Conservation (phyloP, 129 eudicot genomes). For the Gnaphalium uliginosum region DNA sequence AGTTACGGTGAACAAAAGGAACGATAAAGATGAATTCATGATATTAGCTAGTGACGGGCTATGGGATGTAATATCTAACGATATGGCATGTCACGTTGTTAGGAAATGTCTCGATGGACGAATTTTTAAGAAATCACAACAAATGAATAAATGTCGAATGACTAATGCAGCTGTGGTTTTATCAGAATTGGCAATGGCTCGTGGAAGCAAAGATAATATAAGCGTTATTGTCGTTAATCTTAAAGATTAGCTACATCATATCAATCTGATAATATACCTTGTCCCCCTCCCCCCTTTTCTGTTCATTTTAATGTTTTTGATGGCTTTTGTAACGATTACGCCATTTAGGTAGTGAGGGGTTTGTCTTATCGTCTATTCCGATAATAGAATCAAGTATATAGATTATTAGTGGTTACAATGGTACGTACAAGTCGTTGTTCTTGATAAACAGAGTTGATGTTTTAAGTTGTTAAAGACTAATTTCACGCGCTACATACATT, state of each 20-base stretch:
- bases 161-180: conserved; percentile 51
- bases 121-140: conserved; percentile 16
- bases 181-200: conserved; percentile 55
- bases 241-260: neutral
- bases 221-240: conserved; percentile 58
- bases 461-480: neutral
- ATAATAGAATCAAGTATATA: conserved; percentile 7
- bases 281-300: neutral
- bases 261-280: conserved; percentile 6
- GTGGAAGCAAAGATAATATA: conserved; percentile 63
- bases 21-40: conserved; percentile 51
- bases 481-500: neutral
- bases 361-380: neutral
- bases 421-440: neutral
- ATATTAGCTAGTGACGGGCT: conserved; percentile 65
- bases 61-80: conserved; percentile 63
- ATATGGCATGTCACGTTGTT: conserved; percentile 56
- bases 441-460: neutral
- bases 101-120: conserved; percentile 55
- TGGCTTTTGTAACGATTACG: conserved; percentile 17
- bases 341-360: conserved; percentile 20
- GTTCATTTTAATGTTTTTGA: conserved; percentile 19
- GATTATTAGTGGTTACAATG: neutral
- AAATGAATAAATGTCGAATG: conserved; percentile 9
- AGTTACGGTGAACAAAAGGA: conserved; percentile 44